Evolutionary conservation across 352 stramenopile genomes (phyloP), one percentile per base, ranked within the genome.

Genomic region (Pythium guiyangense): DNA sequence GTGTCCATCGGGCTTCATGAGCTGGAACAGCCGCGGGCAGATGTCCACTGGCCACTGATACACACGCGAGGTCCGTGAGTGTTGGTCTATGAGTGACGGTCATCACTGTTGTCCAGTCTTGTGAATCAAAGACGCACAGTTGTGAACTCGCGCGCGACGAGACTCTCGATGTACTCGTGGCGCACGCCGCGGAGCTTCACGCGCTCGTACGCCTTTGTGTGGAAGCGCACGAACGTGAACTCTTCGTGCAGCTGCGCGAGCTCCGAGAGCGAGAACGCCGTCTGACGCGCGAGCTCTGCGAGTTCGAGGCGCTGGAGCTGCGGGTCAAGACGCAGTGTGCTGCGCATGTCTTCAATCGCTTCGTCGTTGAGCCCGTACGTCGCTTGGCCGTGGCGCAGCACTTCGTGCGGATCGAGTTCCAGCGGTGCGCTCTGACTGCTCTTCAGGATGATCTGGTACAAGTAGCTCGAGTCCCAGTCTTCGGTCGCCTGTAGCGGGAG

Each of bases 361-460:
- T 88, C 76, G 39, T 83, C 78, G 20, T 71, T 85, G 17, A 90
- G 51, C 10, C 63, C 66, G 54, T 90, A 85, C 9, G 79, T 54
- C 8, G 67, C 67, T 8, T 69, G 63, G 25, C 67, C 77, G 37
- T 84, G 59, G 2, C 66, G 55, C 18, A 84, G 60, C 6, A 87
- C 50, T 8, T n/a, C 55, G 18, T 63, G 53, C 54, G 68, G 61
- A 45, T 70, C 20, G 59, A 75, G 49, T 46, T 71, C 43, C 43
- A 50, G 66, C 31, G 49, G 67, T 42, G 56, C 50, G 1, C 31
- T 65, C 39, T 77, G 65, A 47, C 73, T 84, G 50, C 71, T 69
- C 11, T 62, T 31, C 11, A 88, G 39, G 26, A 86, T 74, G 44
- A 84, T 76, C 45, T 90, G 85, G 66, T 90, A 90, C 31, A 85